A percentile compares a stretch with the other conserved stretches of the same genome.
Conservation (phyloP, 805 yeast genomes). For the Metschnikowia orientalis region DNA sequence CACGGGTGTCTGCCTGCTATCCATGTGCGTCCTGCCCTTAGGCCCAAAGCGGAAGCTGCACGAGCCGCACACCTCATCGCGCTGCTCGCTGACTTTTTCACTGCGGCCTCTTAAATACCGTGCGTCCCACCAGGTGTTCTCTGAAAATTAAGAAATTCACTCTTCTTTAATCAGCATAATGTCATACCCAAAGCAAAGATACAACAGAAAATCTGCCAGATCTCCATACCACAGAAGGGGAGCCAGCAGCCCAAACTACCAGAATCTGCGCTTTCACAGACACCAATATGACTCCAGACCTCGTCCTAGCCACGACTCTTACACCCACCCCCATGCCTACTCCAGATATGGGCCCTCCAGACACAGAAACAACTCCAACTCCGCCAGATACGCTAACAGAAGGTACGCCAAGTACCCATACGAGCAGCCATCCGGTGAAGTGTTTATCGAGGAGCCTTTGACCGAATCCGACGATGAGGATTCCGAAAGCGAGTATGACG, state of each 20-base stretch:
- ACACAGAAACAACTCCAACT: constrained; percentile 7
- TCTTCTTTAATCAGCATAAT: constrained; percentile 3
- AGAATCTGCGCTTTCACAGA: constrained; percentile 5
- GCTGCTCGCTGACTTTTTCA: constrained; percentile 1
- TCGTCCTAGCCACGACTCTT: no score
- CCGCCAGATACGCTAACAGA: constrained; percentile 9
- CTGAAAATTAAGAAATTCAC: not conserved
- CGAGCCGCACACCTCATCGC: constrained; percentile 21
- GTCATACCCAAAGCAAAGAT: constrained; percentile 20
- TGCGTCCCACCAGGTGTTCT: constrained; percentile 1
- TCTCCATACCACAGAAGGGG: constrained; percentile 12
- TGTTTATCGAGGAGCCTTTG: constrained; percentile 43
- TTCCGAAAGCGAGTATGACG: constrained; percentile 21
- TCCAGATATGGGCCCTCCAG: not conserved
- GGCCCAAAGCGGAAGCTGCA: constrained; percentile 5
- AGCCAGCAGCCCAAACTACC: constrained; percentile 3
- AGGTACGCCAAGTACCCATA: constrained; percentile 32
- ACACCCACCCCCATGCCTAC: not conserved
- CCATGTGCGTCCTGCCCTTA: not conserved
- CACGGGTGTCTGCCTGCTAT: not conserved
- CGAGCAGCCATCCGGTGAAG: constrained; percentile 30
- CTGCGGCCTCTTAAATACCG: constrained; percentile 10
- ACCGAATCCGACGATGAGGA: constrained; percentile 28
- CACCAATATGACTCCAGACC: constrained; percentile 3
- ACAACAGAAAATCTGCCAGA: constrained; percentile 23